Base-by-base conservation (phyloP, 2,329 filamentous ascomycete genomes). In the Fonsecaea nubica region DNA sequence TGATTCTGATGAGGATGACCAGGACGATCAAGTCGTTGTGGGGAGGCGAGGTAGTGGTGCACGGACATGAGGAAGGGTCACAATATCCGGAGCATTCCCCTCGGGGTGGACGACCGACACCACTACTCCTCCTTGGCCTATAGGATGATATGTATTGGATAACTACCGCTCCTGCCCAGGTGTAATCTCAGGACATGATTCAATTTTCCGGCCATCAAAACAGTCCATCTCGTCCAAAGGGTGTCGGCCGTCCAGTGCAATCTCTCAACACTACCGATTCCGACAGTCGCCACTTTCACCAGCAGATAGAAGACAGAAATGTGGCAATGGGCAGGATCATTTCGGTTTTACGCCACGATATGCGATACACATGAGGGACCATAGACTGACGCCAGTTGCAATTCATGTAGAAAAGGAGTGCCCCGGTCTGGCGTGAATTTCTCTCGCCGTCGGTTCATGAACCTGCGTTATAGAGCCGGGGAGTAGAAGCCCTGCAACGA, bases 1-100 rank as follows among this genome's bases (percentile, higher is more conserved):
- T 76, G 89, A 91, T 72, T 91, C 89, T 75, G 87, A 90, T 63
- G 87, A 89, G 42, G 86, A 88, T 62, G 76, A 45, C 38, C 65
- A 65, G 6, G 74, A 55, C 15, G 35, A 58, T n/a, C 53, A 61
- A 35, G 63, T 65, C 30, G 57, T 64, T 4, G 77, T 75, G n/a
- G 69, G 62, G n/a, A 64, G 62, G 38, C 36, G 40, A 15, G 58
- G 25, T 35, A 38, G 38, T 13, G 50, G 32, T 32, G 56, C 36
- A 13, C 45, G 61, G 38, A 32, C 45, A 60, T 60, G 56, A 66
- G 56, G 13, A 30, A 30, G 32, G 45, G 18, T 13, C 35, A 15
- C 52, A 8, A 48, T 33, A 15, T 10, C n/a, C 8, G 6, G 25
- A 45, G 42, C 36, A 35, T 21, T 21, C 10, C 18, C 4, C 36